Base-by-base conservation (phyloP, 176 grass and related monocot genomes). In the Poa annua region DNA sequence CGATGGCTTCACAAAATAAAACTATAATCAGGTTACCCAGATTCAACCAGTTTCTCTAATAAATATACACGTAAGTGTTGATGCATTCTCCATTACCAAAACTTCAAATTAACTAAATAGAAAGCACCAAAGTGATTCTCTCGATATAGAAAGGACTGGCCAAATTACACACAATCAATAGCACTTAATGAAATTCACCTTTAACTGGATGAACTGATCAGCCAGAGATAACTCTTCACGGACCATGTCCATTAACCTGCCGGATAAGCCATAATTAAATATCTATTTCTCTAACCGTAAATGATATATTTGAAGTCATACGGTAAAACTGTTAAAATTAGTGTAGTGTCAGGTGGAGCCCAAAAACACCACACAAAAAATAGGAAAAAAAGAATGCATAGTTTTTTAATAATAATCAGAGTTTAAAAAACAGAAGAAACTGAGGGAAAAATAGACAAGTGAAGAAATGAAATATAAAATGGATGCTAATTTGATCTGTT, bases 171-270 rank as follows among this genome's bases (percentile, higher is more conserved):
- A 76, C 17, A 75, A 53, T 50, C 19, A 66, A 42, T 11, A 67
- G 68, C 11, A 82, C 62, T 13, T 74, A 79, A 66, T 17, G 47
- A 41, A 74, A 76, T 50, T 89, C 45, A 95, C 96, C 91, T 98
- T 95, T 70, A 96, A 79, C 85, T 64, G 90, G 34, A 83, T 52
- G 51, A 98, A 93, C 73, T 96, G 93, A 87, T 98, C 96, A 29
- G 89, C 87, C 33, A 98, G 83, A 86, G 89, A 95, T 71, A 96
- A 88, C 77, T 96, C 93, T 88, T 95, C 85, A 22, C 93, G 89
- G 76, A 98, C 85, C 93, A 98, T 85, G 88, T 96, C 91, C 93
- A 98, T 90, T 88, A 98, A 86, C 83, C 96, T 98, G 72, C 25
- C 52, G 3, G 82, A 86, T 65, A 90, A 86, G 33, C 17, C 74